A percentile compares a stretch with the other conserved stretches of the same genome.
Conservation (phyloP, 2,329 filamentous ascomycete genomes). For the Fusarium nygamai region DNA sequence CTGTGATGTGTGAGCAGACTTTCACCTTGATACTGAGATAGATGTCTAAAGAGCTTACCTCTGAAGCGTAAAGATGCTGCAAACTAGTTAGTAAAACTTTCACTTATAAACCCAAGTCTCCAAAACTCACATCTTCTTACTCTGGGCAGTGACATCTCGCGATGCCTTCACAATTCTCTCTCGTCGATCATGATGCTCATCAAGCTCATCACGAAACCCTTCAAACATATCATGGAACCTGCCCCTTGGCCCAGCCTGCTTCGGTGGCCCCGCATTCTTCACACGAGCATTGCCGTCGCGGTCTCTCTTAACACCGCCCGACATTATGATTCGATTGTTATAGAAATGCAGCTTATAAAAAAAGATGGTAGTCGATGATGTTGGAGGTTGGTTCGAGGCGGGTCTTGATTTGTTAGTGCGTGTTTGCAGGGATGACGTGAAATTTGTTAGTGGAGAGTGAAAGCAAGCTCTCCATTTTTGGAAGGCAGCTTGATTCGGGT, state of each 20-base stretch:
- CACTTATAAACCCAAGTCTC: too few relatives aligned
- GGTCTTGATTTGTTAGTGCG: conserved; percentile 33
- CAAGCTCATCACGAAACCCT: conserved; percentile 84
- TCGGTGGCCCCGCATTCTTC: conserved; percentile 47
- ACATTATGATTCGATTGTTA: conserved; percentile 9
- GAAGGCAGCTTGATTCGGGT: conserved; percentile 12
- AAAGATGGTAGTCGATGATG: conserved; percentile 30
- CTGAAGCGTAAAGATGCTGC: conserved; percentile 53
- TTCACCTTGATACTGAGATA: not conserved
- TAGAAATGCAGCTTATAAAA: not conserved
- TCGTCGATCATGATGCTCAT: conserved; percentile 92
- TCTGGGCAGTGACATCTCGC: conserved; percentile 89
- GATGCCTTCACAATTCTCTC: conserved; percentile 92
- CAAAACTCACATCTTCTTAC: conserved; percentile 88
- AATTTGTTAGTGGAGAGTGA: conserved; percentile 25
- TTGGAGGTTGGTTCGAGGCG: conserved; percentile 32
- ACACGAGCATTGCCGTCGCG: conserved; percentile 59
- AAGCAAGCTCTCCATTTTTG: conserved; percentile 26
- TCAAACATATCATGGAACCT: conserved; percentile 82
- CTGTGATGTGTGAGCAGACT: conserved; percentile 53
- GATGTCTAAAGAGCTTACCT: conserved; percentile 45
- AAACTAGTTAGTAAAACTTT: not conserved
- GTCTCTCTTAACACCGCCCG: conserved; percentile 26
- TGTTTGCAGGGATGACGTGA: conserved; percentile 37
- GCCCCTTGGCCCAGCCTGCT: conserved; percentile 48